phyloP scores from a whole-genome alignment of 2,329 filamentous ascomycete genomes.

The Aspergillus ochraceoroseus region DNA sequence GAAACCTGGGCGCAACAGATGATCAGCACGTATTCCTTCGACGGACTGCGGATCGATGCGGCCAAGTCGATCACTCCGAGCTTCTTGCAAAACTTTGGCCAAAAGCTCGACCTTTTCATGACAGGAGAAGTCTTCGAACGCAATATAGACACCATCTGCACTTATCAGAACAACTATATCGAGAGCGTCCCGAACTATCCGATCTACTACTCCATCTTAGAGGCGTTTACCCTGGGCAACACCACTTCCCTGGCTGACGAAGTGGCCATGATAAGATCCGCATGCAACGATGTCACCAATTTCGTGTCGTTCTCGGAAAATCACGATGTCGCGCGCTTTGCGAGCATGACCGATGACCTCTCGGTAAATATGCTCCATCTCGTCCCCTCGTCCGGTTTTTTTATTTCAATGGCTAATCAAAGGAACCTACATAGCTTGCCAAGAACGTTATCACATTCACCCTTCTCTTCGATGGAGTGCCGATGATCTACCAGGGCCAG shows the following conservation, averaged over 20 bases:
- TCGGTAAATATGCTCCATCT: neutral
- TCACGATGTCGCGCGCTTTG: slow-evolving; percentile 55
- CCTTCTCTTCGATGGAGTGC: slow-evolving; percentile 58
- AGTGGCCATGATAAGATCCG: slow-evolving; percentile 22
- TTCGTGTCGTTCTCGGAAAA: slow-evolving; percentile 56
- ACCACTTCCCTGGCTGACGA: slow-evolving; percentile 26
- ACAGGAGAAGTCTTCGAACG: slow-evolving; percentile 46
- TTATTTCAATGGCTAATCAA: slow-evolving; percentile 18
- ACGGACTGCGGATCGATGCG: slow-evolving; percentile 50
- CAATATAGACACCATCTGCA: slow-evolving; percentile 37
- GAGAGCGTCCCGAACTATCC: slow-evolving; percentile 48
- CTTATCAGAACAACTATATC: slow-evolving; percentile 39
- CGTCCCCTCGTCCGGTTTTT: no score
- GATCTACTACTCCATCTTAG: slow-evolving; percentile 34
- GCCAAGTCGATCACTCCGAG: slow-evolving; percentile 44
- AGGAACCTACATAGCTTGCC: slow-evolving; percentile 39
- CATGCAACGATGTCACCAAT: slow-evolving; percentile 41
- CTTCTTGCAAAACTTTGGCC: slow-evolving; percentile 41
- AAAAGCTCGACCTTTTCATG: slow-evolving; percentile 40
- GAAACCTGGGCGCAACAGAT: slow-evolving; percentile 40
- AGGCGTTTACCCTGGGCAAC: slow-evolving; percentile 34
- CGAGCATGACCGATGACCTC: slow-evolving; percentile 41
- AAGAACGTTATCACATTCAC: slow-evolving; percentile 59
- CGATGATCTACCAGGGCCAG: slow-evolving; percentile 61
- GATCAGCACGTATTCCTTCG: slow-evolving; percentile 45